Evolutionary conservation across 768 basidiomycete genomes (phyloP), one percentile per base, ranked within the genome.

Genomic region (Phanerodontia chrysosporium): DNA sequence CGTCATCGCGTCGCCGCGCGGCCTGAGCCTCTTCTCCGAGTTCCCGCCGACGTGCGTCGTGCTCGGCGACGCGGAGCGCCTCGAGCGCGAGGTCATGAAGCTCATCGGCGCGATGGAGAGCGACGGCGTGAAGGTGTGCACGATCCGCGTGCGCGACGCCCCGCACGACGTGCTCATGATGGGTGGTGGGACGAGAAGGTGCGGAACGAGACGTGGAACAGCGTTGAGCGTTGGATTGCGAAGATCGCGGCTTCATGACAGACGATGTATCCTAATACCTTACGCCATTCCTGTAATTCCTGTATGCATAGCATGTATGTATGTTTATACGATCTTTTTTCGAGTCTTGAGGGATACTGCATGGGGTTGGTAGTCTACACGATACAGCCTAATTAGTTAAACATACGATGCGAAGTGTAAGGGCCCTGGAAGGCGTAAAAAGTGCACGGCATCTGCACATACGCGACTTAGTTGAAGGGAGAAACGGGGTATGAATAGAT

Each of bases 41-140:
- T 83, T 82, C 58, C 78, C 81, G 32, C 71, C 68, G 46, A 69
- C 76, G 24, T 68, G 80, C 45, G 70, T 82, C 51, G 74, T 80
- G 22, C 73, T 78, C 30, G 82, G 82, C 3, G 79, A 80, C 60
- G 80, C 79, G 39, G 82, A 83, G 70, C 70, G 81, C 58, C 69
- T 82, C 27, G 79, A 79, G 62, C 68, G 74, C 29, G 81, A 83
- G 66, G 78, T 81, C 22, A 68, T 69, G 53, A 75, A 73, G 60
- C 69, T 82, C 45, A 70, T 73, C 30, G 61, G 68, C 22, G 69
- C 66, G 62, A 70, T 68, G 69, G 69, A 70, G 64, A 60, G 66
- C 42, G 67, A 67, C 55, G 66, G 64, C 32, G 62, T 65, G 49
- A 57, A 57, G 27, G 69, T 70, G 62, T 58, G 60, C 22, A 68